Conservation (phyloP, 1,284 basidiomycete genomes). For the Tilletia indica region DNA sequence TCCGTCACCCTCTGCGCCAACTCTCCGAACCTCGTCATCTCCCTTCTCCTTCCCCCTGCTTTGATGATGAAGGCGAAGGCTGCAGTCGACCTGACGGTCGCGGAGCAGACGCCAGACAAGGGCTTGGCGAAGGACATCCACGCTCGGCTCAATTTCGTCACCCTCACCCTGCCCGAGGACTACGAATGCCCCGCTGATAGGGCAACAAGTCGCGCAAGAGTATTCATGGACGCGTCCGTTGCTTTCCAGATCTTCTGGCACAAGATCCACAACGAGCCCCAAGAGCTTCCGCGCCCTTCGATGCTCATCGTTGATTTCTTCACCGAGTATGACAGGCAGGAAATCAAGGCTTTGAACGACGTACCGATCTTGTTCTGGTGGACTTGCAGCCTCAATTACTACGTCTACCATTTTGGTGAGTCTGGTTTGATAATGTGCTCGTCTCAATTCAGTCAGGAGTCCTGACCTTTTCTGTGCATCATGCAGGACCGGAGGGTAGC, state of each 20-base stretch:
- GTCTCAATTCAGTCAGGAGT: neutral
- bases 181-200: neutral
- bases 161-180: neutral
- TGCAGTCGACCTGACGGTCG: neutral
- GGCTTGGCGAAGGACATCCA: neutral
- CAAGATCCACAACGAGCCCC: neutral
- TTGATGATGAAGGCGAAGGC: neutral
- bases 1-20: neutral
- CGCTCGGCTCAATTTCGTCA: neutral
- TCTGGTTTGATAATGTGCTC: neutral
- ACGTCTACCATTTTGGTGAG: neutral
- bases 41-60: neutral
- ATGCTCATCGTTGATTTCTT: neutral
- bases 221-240: neutral
- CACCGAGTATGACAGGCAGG: neutral
- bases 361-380: neutral
- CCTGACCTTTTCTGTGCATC: neutral
- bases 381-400: neutral
- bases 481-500: neutral
- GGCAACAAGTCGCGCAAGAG: neutral
- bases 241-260: neutral
- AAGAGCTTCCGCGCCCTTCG: neutral
- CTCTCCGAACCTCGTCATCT: conserved; percentile 6
- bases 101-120: neutral
- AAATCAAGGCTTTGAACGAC: neutral